Percentiles rank a stretch among this genome's conserved stretches.
These are phyloP conservation scores for Suhomyces anneliseae DNA, from an alignment of 1,139 yeast genomes.

Conservation along the genomic window DNA sequence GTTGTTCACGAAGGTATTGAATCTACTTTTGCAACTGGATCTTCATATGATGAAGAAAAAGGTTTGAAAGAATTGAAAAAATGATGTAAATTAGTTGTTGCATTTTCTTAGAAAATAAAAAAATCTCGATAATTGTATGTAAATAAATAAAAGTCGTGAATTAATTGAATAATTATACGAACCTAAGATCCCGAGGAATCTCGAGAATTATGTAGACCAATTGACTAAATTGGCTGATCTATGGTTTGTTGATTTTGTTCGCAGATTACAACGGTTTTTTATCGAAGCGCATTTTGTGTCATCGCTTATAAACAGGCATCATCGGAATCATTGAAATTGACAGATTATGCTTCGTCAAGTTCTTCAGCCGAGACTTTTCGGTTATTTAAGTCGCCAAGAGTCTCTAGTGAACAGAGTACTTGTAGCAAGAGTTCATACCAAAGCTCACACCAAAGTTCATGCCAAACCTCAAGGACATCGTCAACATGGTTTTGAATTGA, in stretches of 20 bases:
- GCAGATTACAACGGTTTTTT: neutral
- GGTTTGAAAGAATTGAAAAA: neutral
- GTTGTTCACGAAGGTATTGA: constrained; percentile 27
- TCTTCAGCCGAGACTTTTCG: neutral
- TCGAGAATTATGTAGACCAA: no score
- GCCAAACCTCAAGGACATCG: neutral
- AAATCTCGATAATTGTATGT: no score
- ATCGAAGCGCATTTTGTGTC: neutral
- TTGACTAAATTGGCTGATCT: no score
- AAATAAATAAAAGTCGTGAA: neutral
- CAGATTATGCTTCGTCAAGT: neutral
- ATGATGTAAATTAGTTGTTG: neutral
- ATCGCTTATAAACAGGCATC: neutral
- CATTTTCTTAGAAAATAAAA: no score
- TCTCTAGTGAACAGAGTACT: neutral
- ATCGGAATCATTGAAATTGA: no score
- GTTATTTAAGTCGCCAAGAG: no score
- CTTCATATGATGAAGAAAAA: constrained; percentile 12
- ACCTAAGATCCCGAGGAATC: no score
- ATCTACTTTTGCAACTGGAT: constrained; percentile 7
- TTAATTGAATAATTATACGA: no score
- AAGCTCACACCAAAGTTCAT: constrained; percentile 1
- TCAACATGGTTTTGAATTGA: neutral
- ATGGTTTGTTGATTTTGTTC: neutral
- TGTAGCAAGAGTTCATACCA: neutral